Percentiles rank a stretch among this genome's conserved stretches.
phyloP scores from a whole-genome alignment of 192 early-diverging fungal genomes.

The Bifiguratus adelaidae region DNA sequence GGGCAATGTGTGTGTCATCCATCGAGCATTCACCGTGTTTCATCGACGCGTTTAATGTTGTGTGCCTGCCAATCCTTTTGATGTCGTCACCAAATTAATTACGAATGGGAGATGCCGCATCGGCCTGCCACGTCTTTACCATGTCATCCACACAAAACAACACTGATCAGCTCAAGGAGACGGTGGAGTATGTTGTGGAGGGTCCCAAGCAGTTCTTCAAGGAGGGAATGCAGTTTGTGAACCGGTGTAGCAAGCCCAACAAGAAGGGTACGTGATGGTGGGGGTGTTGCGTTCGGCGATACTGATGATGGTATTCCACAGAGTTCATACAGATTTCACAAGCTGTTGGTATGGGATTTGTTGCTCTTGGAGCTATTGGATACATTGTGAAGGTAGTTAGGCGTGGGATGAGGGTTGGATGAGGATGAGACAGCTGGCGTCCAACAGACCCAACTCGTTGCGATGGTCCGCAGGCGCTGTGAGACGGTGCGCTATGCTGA shows the following conservation, averaged over 20 bases:
- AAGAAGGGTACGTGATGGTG: slow-evolving; percentile 51
- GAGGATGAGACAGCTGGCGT: not conserved
- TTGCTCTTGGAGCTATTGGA: slow-evolving; percentile 94
- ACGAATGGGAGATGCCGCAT: too few relatives aligned
- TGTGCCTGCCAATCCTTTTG: too few relatives aligned
- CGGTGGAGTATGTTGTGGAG: slow-evolving; percentile 54
- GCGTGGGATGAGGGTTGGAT: not conserved
- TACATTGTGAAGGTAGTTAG: slow-evolving; percentile 79
- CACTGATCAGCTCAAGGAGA: slow-evolving; percentile 40
- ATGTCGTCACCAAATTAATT: too few relatives aligned
- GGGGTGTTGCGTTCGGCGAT: not conserved
- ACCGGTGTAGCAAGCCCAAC: slow-evolving; percentile 97
- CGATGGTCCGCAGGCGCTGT: too few relatives aligned
- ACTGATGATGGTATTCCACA: slow-evolving; percentile 13
- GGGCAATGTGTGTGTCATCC: too few relatives aligned
- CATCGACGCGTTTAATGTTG: too few relatives aligned
- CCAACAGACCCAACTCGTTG: too few relatives aligned
- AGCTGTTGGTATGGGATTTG: slow-evolving; percentile 90
- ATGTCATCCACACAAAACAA: too few relatives aligned
- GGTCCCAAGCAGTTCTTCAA: slow-evolving; percentile 86
- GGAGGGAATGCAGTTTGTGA: slow-evolving; percentile 85
- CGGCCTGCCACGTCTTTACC: too few relatives aligned
- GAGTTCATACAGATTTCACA: slow-evolving; percentile 93
- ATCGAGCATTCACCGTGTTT: too few relatives aligned
- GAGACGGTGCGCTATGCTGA: too few relatives aligned